Conservation (phyloP, 345 rosid species). For the Populus alba region DNA sequence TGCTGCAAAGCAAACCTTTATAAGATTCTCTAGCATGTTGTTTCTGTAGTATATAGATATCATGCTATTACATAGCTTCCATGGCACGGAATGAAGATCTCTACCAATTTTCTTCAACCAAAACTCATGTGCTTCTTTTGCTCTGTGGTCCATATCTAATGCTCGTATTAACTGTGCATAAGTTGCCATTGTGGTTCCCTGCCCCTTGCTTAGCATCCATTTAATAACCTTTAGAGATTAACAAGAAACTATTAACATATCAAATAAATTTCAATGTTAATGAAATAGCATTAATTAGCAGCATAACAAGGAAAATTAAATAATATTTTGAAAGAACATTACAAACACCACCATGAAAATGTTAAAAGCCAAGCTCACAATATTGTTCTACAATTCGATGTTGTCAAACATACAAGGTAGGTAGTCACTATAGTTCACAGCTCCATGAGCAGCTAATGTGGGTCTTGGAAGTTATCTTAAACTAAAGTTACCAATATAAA, state of each 20-base stretch:
- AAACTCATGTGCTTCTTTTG: slow-evolving; percentile 80
- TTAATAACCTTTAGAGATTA: slow-evolving; percentile 60
- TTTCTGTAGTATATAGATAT: slow-evolving; percentile 72
- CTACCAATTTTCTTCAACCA: slow-evolving; percentile 71
- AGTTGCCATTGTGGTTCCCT: slow-evolving; percentile 85
- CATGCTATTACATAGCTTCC: slow-evolving; percentile 78
- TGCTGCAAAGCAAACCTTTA: slow-evolving; percentile 49
- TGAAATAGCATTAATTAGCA: neutral
- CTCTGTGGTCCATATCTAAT: slow-evolving; percentile 84
- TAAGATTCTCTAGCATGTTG: slow-evolving; percentile 70
- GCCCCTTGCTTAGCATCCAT: slow-evolving; percentile 99
- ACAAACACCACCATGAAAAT: neutral
- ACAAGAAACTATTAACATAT: neutral
- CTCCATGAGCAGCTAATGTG: neutral
- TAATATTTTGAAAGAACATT: neutral
- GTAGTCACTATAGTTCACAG: neutral
- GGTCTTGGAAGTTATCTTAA: neutral
- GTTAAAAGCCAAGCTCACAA: neutral
- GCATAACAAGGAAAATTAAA: neutral
- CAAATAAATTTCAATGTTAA: neutral
- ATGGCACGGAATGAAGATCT: slow-evolving; percentile 89
- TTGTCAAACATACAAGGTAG: neutral
- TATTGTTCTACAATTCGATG: neutral
- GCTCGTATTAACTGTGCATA: slow-evolving; percentile 70
- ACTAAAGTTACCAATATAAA: neutral